Evolutionary conservation across 2,329 filamentous ascomycete genomes (phyloP), one percentile per base, ranked within the genome.

Genomic region (Fusarium beomiforme): DNA sequence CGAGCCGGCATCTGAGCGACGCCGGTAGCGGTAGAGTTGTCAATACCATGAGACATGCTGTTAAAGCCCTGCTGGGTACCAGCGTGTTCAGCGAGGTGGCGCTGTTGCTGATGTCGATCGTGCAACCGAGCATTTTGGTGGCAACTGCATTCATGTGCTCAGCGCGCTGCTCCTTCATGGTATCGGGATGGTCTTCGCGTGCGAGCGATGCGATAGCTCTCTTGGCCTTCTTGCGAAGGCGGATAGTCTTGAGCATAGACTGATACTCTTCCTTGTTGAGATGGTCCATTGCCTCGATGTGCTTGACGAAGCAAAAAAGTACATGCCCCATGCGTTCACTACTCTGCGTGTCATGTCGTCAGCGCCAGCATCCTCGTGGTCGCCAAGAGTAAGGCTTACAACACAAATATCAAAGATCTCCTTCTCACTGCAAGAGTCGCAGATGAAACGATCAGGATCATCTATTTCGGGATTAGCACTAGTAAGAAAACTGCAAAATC

Each of bases 71-170:
- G 29, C 29, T 29, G 14, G 33, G 13, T 2, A 16, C 2, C 33
- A 34, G 33, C 11, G 4, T 4, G 6, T 14, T 13, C 14, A 2
- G n/a, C 46, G 7, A 33, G 6, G 0, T 17, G 1, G 0, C 8
- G 19, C n/a, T 50, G 11, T 50, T 50, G 11, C 0, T 50, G 16
- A 50, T 50, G 12, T 6, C 46, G 11, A 50, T 34, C 29, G 31
- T 17, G 6, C 0, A 8, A 8, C 24, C 11, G 11, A 50, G 46
- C 8, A 10, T 24, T 5, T 33, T 34, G 8, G 8, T 23, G 8
- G n/a, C n/a, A 9, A 34, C 3, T 14, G 10, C 11, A 2, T 2
- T 2, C 46, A 13, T 4, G 5, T 49, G 46, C n/a, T 49, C n/a
- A 19, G 8, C 46, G 7, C 16, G 29, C 3, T 29, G 26, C 26